Evolutionary conservation across 352 stramenopile genomes (phyloP).

Genomic region (Phytophthora pini): DNA sequence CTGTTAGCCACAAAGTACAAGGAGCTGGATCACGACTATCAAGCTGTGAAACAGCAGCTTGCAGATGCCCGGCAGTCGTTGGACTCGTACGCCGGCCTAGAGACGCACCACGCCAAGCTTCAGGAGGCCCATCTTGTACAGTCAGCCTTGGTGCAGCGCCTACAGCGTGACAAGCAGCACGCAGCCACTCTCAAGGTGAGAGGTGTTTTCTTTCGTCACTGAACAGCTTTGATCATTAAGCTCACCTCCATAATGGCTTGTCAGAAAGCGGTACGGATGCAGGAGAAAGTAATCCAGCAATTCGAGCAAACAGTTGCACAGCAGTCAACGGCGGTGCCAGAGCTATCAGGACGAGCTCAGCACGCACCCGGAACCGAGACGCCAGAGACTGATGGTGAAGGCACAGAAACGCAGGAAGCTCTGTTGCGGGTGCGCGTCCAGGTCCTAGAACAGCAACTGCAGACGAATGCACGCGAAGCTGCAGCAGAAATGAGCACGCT

Average conservation of each 20-base stretch:
- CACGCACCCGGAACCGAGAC: background rate
- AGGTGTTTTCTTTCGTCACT: background rate
- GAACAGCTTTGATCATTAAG: background rate
- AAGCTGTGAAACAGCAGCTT: constrained; percentile 43
- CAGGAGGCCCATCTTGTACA: constrained; percentile 79
- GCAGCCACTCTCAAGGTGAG: constrained; percentile 54
- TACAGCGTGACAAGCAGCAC: constrained; percentile 75
- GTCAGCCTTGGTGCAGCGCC: constrained; percentile 63
- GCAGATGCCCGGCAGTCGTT: constrained; percentile 39
- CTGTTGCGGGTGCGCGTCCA: constrained; percentile 57
- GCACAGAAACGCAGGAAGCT: constrained; percentile 27
- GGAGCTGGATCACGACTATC: constrained; percentile 57
- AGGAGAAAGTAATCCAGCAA: constrained; percentile 84
- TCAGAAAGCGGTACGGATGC: constrained; percentile 72
- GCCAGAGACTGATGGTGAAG: background rate
- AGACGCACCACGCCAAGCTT: constrained; percentile 60
- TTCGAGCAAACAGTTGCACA: constrained; percentile 71
- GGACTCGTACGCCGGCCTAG: constrained; percentile 42
- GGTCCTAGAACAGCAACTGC: constrained; percentile 74
- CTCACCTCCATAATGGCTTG: constrained; percentile 16
- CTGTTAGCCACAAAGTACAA: constrained; percentile 72
- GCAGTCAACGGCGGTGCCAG: constrained; percentile 30
- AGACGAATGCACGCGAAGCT: constrained; percentile 64
- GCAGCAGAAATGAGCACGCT: constrained; percentile 64
- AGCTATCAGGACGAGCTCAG: constrained; percentile 3